Evolutionary conservation across 225 moss, liverwort and hornwort genomes (phyloP).

Genomic region (Lunularia cruciata): DNA sequence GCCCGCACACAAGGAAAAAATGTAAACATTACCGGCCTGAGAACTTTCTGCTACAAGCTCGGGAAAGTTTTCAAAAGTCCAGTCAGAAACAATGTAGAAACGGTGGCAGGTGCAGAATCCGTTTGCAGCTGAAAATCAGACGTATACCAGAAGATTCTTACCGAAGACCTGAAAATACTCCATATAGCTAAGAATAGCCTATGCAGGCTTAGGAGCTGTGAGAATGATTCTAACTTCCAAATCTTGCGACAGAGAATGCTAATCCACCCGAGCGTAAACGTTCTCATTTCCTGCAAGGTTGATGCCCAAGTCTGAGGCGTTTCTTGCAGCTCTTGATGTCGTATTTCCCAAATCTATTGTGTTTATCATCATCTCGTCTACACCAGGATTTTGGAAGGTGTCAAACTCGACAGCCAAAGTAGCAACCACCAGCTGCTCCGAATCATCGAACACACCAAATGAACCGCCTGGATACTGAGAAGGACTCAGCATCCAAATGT

Average conservation of each 20-base stretch:
- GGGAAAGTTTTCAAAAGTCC: constrained; percentile 5
- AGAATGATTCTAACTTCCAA: constrained; percentile 26
- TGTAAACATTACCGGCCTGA: no score
- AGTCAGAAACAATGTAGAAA: not conserved
- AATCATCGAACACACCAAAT: not conserved
- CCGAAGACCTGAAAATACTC: constrained; percentile 12
- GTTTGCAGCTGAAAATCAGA: constrained; percentile 20
- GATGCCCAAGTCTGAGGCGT: constrained; percentile 2
- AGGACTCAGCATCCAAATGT: not conserved
- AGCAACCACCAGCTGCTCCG: not conserved
- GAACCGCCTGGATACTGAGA: not conserved
- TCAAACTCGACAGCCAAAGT: not conserved
- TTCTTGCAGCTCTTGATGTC: not conserved
- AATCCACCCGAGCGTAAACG: constrained; percentile 5
- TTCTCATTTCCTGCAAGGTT: not conserved
- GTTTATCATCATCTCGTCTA: not conserved
- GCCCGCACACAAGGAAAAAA: no score
- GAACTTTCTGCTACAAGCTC: not conserved
- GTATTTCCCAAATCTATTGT: not conserved
- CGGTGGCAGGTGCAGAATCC: constrained; percentile 12
- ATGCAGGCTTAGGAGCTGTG: not conserved
- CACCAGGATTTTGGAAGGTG: not conserved
- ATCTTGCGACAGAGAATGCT: not conserved
- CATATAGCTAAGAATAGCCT: constrained; percentile 7
- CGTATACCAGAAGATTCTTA: constrained; percentile 5